Conservation (phyloP, 2,329 filamentous ascomycete genomes). For the Trichophyton mentagrophytes region DNA sequence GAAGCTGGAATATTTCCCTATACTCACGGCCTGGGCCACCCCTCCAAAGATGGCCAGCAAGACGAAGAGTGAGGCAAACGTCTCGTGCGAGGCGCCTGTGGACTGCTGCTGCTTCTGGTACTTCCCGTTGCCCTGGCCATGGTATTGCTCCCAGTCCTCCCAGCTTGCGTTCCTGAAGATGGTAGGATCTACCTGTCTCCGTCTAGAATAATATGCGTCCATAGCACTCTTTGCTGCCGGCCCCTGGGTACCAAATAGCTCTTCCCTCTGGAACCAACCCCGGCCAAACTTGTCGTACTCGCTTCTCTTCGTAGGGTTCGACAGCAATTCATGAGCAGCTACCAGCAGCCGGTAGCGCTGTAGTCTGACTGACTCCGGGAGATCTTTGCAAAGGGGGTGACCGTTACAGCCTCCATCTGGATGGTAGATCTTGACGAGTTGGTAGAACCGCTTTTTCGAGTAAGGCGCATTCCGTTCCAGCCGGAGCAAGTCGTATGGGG, state of each 20-base stretch:
- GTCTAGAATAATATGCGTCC: slow-evolving; percentile 16
- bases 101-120: slow-evolving; percentile 7
- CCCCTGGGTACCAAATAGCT: slow-evolving; percentile 14
- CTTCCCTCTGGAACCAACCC: slow-evolving; percentile 53
- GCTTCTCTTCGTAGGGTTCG: slow-evolving; percentile 61
- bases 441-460: slow-evolving; percentile 71
- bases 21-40: slow-evolving; percentile 58
- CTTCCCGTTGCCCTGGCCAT: slow-evolving; percentile 38
- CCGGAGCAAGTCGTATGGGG: slow-evolving; percentile 82
- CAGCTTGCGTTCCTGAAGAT: slow-evolving; percentile 74
- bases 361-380: slow-evolving; percentile 53
- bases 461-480: slow-evolving; percentile 53
- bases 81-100: slow-evolving; percentile 54
- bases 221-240: not conserved
- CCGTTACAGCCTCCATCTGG: slow-evolving; percentile 54
- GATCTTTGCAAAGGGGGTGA: slow-evolving; percentile 29
- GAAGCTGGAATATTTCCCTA: slow-evolving; percentile 48
- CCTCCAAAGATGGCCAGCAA: slow-evolving; percentile 56
- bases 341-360: slow-evolving; percentile 85
- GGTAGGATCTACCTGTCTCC: slow-evolving; percentile 30
- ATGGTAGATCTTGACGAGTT: slow-evolving; percentile 91
- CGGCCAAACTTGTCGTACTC: slow-evolving; percentile 72
- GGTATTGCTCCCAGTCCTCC: slow-evolving; percentile 92
- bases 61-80: slow-evolving; percentile 62
- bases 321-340: slow-evolving; percentile 76